These are phyloP conservation scores for Parathielavia appendiculata DNA, from an alignment of 495 filamentous ascomycete genomes.

Conservation along the genomic window DNA sequence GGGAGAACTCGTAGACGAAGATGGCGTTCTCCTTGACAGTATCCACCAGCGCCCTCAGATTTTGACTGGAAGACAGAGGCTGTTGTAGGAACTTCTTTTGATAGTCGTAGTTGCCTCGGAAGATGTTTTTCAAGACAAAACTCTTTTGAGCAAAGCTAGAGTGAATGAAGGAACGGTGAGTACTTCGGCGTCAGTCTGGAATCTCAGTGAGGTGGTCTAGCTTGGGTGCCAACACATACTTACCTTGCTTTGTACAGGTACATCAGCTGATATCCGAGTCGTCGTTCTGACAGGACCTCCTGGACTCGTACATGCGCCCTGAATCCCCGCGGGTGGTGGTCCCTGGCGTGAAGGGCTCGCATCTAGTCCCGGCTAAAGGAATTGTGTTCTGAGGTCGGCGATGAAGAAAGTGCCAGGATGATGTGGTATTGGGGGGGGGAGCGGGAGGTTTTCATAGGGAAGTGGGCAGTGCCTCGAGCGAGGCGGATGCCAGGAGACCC, in stretches of 20 bases:
- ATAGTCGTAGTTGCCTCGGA: conserved; percentile 1
- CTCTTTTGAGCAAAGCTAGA: background rate
- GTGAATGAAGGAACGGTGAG: background rate
- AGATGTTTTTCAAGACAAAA: background rate
- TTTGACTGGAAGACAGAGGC: background rate
- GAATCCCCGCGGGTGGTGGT: background rate
- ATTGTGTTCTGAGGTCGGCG: too few relatives aligned
- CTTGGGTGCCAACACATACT: background rate
- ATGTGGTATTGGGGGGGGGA: too few relatives aligned
- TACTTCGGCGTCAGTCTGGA: too few relatives aligned
- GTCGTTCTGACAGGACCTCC: background rate
- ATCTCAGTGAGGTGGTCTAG: too few relatives aligned
- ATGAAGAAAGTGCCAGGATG: too few relatives aligned
- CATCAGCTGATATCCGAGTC: background rate
- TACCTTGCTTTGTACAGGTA: conserved; percentile 2
- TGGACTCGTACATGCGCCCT: background rate
- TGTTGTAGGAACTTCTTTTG: background rate
- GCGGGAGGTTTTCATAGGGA: too few relatives aligned
- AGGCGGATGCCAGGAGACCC: too few relatives aligned
- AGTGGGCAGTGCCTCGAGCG: too few relatives aligned
- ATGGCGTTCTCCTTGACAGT: background rate
- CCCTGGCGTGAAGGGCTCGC: background rate
- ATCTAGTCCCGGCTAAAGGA: too few relatives aligned
- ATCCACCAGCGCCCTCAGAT: background rate
- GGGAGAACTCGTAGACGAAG: background rate